Evolutionary conservation across 805 yeast genomes (phyloP), one percentile per base, ranked within the genome.

Genomic region (Monosporozyma siamensis): DNA sequence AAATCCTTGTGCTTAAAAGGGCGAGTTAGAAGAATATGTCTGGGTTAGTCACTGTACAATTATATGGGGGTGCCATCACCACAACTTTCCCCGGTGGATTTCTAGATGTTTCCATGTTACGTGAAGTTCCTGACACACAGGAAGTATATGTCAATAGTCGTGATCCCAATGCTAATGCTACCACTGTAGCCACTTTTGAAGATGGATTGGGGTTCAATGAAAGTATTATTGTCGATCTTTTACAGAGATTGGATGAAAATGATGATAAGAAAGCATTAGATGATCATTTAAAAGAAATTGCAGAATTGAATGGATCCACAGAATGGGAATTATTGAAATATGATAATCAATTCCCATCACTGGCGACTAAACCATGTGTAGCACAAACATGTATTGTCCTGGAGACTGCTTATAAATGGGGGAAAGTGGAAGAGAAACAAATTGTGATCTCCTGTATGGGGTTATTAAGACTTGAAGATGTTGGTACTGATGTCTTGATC

Each of bases 61-160:
- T 88, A 5, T 89, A 81, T 56, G 97, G 97, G 0, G 97, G 97
- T 1, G 92, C 95, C 0, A 71, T 88, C 15, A 55, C 69, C 3
- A 70, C 78, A 0, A 61, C 60, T 3, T 45, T 88, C 4, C 95
- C 95, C 0, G 44, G 50, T 1, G 74, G 73, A 0, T 69, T 81
- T 39, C 55, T 81, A 1, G 97, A 92, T 60, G 96, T 88, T 0
- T 82, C 95, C 1, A 60, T 68, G 29, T 58, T 89, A 39, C 68
- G 98, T 44, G 85, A 85, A 46, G 76, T 92, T 3, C 97, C 98
- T 0, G 97, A 92, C 55, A 79, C 88, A 1, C 97, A 92, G 58
- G 98, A 90, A 59, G 96, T 90, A 21, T 92, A 74, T 59, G 77
- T 89, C 3, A 71, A 71, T 40, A 54, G 61, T 11, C 51, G 66